Evolutionary conservation across 2,329 filamentous ascomycete genomes (phyloP), one percentile per base, ranked within the genome.

Genomic region (Metarhizium robertsii): DNA sequence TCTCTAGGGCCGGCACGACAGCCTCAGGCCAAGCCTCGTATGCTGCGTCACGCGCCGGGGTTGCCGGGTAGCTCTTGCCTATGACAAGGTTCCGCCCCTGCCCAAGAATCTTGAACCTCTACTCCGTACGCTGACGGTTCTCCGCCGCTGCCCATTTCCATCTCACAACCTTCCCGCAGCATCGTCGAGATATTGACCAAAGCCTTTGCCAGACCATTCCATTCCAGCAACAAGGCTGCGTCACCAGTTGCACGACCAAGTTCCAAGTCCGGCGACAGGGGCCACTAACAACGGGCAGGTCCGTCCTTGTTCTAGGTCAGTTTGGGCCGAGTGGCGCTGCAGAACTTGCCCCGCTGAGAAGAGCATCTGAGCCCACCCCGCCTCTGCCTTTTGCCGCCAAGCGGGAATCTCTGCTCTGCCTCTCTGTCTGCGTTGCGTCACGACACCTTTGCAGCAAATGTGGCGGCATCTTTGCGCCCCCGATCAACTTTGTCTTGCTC

Each of bases 341-440:
- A 49, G 25, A 30, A 34, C 6, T 20, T 16, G 42, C 42, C 42
- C n/a, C 42, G 18, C n/a, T 7, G n/a, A 45, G 42, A 20, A 6
- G n/a, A 13, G 10, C 38, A 40, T 40, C 14, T 16, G 13, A 45
- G 7, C n/a, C 42, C 42, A n/a, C 43, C 43, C 43, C n/a, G 20
- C 43, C 43, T 13, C n/a, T 13, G 40, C 13, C 13, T n/a, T 16
- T 34, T 7, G 7, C 32, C 32, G 10, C 32, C 6, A 34, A 11
- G 32, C 32, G 32, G 32, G 32, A 34, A 34, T 34, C 32, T 8
- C 10, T 11, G 32, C 32, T 34, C 32, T 34, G 40, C 6, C 7
- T 18, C 5, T 18, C 20, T 10, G 13, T n/a, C 16, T 46, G 36
- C 36, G 53, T 58, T 59, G 58, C 58, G 56, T 58, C 58, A 59